A percentile compares a stretch with the other conserved stretches of the same genome.
Evolutionary conservation across 2,329 filamentous ascomycete genomes (phyloP).

Genomic region (Chrysoporthe deuterocubensis): DNA sequence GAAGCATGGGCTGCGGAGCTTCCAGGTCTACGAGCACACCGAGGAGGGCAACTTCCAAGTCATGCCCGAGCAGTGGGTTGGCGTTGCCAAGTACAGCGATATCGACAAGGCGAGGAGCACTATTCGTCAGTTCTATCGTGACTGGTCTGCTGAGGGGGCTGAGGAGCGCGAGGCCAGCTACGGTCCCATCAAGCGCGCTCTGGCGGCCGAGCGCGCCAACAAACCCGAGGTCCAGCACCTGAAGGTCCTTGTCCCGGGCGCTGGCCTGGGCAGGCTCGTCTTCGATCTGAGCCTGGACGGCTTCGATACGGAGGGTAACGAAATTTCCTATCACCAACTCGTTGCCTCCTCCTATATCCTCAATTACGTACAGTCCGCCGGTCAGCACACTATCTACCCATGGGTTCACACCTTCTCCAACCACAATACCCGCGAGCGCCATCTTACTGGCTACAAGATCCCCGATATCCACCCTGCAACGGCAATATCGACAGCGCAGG

Average conservation of each 20-base stretch:
- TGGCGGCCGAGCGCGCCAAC: constrained; percentile 54
- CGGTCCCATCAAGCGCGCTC: constrained; percentile 67
- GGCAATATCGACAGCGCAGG: constrained; percentile 46
- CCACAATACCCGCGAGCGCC: constrained; percentile 72
- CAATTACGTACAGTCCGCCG: constrained; percentile 64
- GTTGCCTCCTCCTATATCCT: constrained; percentile 79
- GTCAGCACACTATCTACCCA: constrained; percentile 76
- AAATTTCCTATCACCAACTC: constrained; percentile 97
- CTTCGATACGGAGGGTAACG: constrained; percentile 82
- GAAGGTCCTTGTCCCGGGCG: constrained; percentile 83
- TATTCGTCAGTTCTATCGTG: constrained; percentile 89
- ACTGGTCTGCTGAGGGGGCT: constrained; percentile 84
- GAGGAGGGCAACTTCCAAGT: constrained; percentile 45
- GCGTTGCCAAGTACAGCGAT: constrained; percentile 72
- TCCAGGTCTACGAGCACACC: constrained; percentile 51
- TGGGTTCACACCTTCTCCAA: constrained; percentile 92
- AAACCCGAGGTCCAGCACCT: constrained; percentile 41
- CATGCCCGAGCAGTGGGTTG: constrained; percentile 69
- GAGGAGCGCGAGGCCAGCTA: constrained; percentile 79
- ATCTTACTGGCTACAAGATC: constrained; percentile 73
- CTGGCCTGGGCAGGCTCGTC: constrained; percentile 84
- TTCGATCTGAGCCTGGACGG: constrained; percentile 81
- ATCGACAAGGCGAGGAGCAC: constrained; percentile 92
- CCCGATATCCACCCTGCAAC: constrained; percentile 79
- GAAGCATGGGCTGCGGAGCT: constrained; percentile 67